Evolutionary conservation across 768 basidiomycete species (phyloP), one percentile per base, ranked within the genome.

Genomic region (Kwoniella sp.): DNA sequence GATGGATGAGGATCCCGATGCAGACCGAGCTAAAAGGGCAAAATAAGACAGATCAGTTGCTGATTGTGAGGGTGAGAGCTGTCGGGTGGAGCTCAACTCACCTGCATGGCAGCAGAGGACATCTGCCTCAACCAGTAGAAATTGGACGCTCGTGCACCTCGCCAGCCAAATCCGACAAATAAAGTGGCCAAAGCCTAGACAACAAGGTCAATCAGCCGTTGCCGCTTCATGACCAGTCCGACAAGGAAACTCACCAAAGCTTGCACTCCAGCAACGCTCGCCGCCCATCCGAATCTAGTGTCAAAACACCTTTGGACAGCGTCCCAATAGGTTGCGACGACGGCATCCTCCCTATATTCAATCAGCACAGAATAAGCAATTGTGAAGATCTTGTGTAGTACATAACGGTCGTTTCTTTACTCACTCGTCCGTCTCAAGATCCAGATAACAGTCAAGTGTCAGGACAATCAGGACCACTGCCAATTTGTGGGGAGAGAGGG

Each of bases 151-250:
- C 63, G 50, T 4, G 71, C 68, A 22, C 75, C 75, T 55, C 72
- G 57, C 72, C 72, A 77, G 0, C 75, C 75, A 48, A 77, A 74
- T 0, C 69, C 72, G 12, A 77, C 75, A 64, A 77, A 77, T 7
- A 74, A 48, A 6, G 71, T 65, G 17, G 63, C 66, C 15, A 77
- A 22, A 13, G 62, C 66, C 65, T 67, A 22, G 7, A 10, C 25
- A 21, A 27, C 2, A 7, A 10, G 40, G 22, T 17, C 5, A 22
- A 24, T 22, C 48, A 22, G 25, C 9, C 10, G 48, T 24, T 26
- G 17, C 22, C 25, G 47, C n/a, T n/a, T n/a, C n/a, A n/a, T n/a
- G 21, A 50, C 29, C 13, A 22, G 22, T 9, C 5, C 33, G 33
- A 25, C 4, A 10, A 19, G 12, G 24, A 51, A 36, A 48, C 60